A percentile compares a stretch with the other conserved stretches of the same genome.
phyloP scores from a whole-genome alignment of 106 monocot genomes.

The Allium fistulosum region DNA sequence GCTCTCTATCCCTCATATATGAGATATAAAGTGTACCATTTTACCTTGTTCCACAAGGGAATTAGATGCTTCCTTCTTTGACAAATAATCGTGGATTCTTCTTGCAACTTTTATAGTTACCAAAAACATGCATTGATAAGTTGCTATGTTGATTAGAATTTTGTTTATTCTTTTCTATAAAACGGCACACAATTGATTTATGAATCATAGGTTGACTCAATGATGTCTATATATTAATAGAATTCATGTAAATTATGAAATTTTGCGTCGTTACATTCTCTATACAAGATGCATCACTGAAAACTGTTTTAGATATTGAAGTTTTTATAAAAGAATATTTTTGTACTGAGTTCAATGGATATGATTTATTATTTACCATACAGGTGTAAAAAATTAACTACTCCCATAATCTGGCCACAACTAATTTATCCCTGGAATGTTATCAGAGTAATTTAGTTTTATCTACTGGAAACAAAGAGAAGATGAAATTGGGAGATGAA shows the following conservation, averaged over 20 bases:
- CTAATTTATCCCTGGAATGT: neutral
- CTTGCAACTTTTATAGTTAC: slow-evolving; percentile 1
- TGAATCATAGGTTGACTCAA: neutral
- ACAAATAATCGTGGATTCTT: slow-evolving; percentile 42
- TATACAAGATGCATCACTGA: too few relatives aligned
- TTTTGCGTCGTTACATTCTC: neutral
- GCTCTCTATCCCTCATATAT: slow-evolving; percentile 8
- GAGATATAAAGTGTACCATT: slow-evolving; percentile 3
- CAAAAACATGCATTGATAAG: neutral
- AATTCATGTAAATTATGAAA: neutral
- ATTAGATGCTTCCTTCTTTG: slow-evolving; percentile 54
- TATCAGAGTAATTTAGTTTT: slow-evolving; percentile 1
- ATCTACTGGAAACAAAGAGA: neutral
- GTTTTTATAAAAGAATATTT: too few relatives aligned
- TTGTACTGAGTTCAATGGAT: neutral
- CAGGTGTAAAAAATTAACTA: neutral
- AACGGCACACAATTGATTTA: neutral
- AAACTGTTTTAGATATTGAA: too few relatives aligned
- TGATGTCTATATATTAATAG: neutral
- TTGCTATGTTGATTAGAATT: neutral
- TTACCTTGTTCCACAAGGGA: slow-evolving; percentile 22
- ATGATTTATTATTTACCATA: neutral
- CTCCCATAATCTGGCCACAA: neutral
- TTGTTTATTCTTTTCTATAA: neutral
- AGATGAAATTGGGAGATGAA: too few relatives aligned